Evolutionary conservation across 306 rosid genomes (phyloP).

Genomic region (Lathyrus sativus): DNA sequence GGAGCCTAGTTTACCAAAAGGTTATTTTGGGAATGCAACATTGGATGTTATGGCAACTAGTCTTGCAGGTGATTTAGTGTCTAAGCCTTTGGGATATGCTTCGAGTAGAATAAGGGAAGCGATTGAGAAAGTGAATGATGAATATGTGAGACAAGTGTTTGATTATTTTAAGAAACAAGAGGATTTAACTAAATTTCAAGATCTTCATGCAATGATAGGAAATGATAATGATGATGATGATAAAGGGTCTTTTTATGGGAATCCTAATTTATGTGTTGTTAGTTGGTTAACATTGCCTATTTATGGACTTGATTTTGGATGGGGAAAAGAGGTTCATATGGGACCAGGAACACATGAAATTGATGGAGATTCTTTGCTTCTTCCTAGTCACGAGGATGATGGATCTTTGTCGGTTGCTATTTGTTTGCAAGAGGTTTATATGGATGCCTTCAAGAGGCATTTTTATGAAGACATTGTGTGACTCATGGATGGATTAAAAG

Average conservation of each 20-base stretch:
- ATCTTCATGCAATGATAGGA: slow-evolving; percentile 39
- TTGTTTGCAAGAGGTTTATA: slow-evolving; percentile 50
- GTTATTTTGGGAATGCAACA: slow-evolving; percentile 60
- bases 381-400: slow-evolving; percentile 45
- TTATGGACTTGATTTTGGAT: slow-evolving; percentile 65
- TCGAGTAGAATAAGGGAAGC: slow-evolving; percentile 57
- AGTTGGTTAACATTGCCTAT: slow-evolving; percentile 64
- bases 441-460: slow-evolving; percentile 58
- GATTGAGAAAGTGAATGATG: slow-evolving; percentile 50
- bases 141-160: slow-evolving; percentile 44
- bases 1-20: slow-evolving; percentile 49
- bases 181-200: slow-evolving; percentile 55
- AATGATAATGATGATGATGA: slow-evolving; percentile 37
- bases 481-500: not conserved
- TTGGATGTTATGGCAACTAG: slow-evolving; percentile 53
- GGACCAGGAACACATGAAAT: slow-evolving; percentile 49
- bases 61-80: slow-evolving; percentile 49
- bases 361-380: slow-evolving; percentile 56
- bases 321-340: slow-evolving; percentile 60
- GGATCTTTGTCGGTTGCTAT: slow-evolving; percentile 53
- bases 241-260: slow-evolving; percentile 45
- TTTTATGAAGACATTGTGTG: slow-evolving; percentile 47
- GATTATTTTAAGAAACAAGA: slow-evolving; percentile 50
- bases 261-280: slow-evolving; percentile 53
- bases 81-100: slow-evolving; percentile 58